A percentile compares a stretch with the other conserved stretches of the same genome.
phyloP scores from a whole-genome alignment of 108 stramenopile species.

The Pinguiococcus pyrenoidosus region DNA sequence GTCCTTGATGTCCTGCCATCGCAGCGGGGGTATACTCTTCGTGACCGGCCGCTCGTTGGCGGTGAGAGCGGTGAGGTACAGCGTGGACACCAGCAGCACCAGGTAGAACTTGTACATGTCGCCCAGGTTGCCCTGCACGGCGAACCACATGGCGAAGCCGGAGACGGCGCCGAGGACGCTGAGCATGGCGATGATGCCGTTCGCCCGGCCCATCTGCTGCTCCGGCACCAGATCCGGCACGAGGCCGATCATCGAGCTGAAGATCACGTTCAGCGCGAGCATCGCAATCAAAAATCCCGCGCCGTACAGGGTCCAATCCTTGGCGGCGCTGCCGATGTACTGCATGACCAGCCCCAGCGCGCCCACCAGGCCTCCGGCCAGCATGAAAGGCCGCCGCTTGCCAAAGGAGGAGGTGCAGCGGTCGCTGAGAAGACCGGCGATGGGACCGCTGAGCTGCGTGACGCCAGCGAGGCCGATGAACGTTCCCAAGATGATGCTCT shows the following conservation, averaged over 20 bases:
- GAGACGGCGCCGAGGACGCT: conserved; percentile 41
- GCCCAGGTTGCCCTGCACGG: conserved; percentile 16
- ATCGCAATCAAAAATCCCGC: conserved; percentile 37
- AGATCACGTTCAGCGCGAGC: conserved; percentile 37
- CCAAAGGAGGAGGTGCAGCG: conserved; percentile 2
- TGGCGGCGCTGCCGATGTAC: conserved; percentile 4
- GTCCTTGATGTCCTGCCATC: conserved; percentile 2
- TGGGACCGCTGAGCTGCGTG: conserved; percentile 8
- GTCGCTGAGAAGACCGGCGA: conserved; percentile 4
- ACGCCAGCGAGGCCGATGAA: conserved; percentile 2
- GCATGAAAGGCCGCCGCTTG: not conserved
- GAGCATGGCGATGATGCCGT: conserved; percentile 43
- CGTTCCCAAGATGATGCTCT: no score
- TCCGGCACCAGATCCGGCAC: conserved; percentile 46
- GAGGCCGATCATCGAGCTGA: conserved; percentile 51
- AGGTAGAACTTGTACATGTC: conserved; percentile 33
- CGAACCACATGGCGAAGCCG: conserved; percentile 45
- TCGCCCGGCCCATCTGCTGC: conserved; percentile 44
- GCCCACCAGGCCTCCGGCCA: not conserved
- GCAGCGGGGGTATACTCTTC: not conserved
- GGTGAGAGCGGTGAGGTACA: conserved; percentile 23
- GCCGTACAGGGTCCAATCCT: conserved; percentile 39
- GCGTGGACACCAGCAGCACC: conserved; percentile 19
- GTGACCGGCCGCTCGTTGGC: conserved; percentile 14
- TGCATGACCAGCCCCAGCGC: not conserved